A percentile compares a stretch with the other conserved stretches of the same genome.
These are phyloP conservation scores for Macrocystidia cucumis DNA, from an alignment of 1,284 basidiomycete genomes.

Conservation along the genomic window DNA sequence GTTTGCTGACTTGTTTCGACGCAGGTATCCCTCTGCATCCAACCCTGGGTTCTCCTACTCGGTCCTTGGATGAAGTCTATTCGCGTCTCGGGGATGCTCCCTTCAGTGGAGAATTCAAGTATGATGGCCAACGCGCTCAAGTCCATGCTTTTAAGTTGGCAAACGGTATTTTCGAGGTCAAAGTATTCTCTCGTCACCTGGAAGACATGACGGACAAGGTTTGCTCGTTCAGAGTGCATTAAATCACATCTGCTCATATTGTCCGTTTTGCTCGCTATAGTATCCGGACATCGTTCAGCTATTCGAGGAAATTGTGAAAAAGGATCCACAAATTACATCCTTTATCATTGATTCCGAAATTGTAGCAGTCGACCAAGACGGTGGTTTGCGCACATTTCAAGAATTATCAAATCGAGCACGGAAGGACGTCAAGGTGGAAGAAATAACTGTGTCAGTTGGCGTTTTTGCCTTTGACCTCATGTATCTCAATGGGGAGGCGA, in stretches of 20 bases:
- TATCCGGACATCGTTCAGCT: slow-evolving; percentile 82
- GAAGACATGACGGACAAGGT: slow-evolving; percentile 91
- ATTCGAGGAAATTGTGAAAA: slow-evolving; percentile 39
- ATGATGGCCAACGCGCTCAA: slow-evolving; percentile 86
- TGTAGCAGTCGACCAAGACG: slow-evolving; percentile 66
- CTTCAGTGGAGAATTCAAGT: slow-evolving; percentile 82
- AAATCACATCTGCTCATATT: too few relatives aligned
- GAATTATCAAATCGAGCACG: slow-evolving; percentile 81
- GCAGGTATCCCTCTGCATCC: slow-evolving; percentile 65
- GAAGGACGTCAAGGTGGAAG: slow-evolving; percentile 76
- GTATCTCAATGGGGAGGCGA: slow-evolving; percentile 75
- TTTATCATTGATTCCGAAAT: slow-evolving; percentile 85
- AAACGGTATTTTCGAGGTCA: too few relatives aligned
- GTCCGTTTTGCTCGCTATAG: slow-evolving; percentile 30
- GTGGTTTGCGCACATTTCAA: slow-evolving; percentile 77
- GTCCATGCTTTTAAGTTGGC: too few relatives aligned
- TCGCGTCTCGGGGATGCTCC: slow-evolving; percentile 57
- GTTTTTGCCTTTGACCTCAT: slow-evolving; percentile 91
- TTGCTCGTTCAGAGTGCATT: too few relatives aligned
- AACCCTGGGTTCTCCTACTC: slow-evolving; percentile 76
- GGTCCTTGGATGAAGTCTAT: slow-evolving; percentile 82
- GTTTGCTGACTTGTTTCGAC: slow-evolving; percentile 2
- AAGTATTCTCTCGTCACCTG: slow-evolving; percentile 83
- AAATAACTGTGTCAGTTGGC: slow-evolving; percentile 80
- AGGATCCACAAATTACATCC: slow-evolving; percentile 42